These are phyloP conservation scores for Penicillium silybi DNA, from an alignment of 495 filamentous ascomycete genomes.

Conservation along the genomic window DNA sequence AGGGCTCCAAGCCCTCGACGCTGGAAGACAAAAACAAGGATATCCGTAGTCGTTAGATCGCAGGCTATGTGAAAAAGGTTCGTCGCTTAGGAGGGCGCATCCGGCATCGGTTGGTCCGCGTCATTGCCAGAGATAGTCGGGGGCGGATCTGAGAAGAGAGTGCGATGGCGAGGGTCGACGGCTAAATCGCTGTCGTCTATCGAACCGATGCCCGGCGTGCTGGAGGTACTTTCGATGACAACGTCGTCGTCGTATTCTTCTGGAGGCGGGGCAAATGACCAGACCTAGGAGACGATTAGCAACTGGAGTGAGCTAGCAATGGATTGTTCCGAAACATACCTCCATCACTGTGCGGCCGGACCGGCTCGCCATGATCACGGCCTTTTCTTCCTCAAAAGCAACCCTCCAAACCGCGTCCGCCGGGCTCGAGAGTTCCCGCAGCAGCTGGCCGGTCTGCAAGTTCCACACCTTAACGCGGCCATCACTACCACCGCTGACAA, in stretches of 20 bases:
- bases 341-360: slow-evolving; percentile 90
- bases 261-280: slow-evolving; percentile 79
- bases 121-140: slow-evolving; percentile 27
- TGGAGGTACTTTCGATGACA: slow-evolving; percentile 35
- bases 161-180: slow-evolving; percentile 15
- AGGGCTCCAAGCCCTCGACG: slow-evolving; percentile 7
- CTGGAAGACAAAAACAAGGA: slow-evolving; percentile 21
- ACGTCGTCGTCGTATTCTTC: slow-evolving; percentile 52
- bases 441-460: slow-evolving; percentile 80
- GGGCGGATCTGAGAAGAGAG: slow-evolving; percentile 33
- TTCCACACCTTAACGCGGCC: slow-evolving; percentile 98
- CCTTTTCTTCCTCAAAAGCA: slow-evolving; percentile 97
- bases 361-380: slow-evolving; percentile 88
- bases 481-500: slow-evolving; percentile 93
- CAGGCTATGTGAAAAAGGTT: slow-evolving; percentile 10
- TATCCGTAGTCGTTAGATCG: slow-evolving; percentile 27
- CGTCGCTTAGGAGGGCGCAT: slow-evolving; percentile 32
- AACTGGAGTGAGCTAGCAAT: neutral
- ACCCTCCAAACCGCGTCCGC: slow-evolving; percentile 97
- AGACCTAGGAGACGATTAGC: slow-evolving; percentile 55
- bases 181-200: slow-evolving; percentile 16
- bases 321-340: slow-evolving; percentile 44
- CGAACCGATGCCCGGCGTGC: slow-evolving; percentile 31
- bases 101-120: slow-evolving; percentile 38
- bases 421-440: slow-evolving; percentile 83